Base-by-base conservation (phyloP, 2,329 filamentous ascomycete genomes). In the Neonectria punicea region DNA sequence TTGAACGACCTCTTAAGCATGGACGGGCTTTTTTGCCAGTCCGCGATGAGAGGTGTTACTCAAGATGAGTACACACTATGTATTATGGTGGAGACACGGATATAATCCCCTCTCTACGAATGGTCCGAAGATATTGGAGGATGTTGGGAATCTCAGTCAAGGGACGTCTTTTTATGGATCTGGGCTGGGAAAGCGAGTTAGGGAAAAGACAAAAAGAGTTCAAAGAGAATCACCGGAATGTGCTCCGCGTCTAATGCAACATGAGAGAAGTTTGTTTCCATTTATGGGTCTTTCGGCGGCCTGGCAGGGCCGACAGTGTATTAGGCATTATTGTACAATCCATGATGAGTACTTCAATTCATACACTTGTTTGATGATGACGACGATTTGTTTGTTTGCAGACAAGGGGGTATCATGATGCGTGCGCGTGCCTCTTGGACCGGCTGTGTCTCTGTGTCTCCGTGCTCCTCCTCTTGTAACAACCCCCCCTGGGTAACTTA, bases 281-380 rank as follows among this genome's bases (percentile, higher is more conserved):
- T 66, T 36, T 53, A 57, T 61, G 11, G 50, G 44, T 61, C 55
- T 67, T 61, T 65, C 55, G 64, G 53, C 59, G 65, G 67, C 72
- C 70, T 54, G 46, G 56, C 20, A 63, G 56, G 68, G 63, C 63
- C 70, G 69, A 59, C 63, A 67, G 65, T 70, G 69, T 73, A 75
- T 75, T 75, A 74, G 72, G 73, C 74, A 77, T 78, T 77, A 77
- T 66, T 76, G 68, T 76, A 75, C 69, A 76, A 71, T 71, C 66
- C 67, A 67, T 69, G 60, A 70, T 70, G 65, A 51, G 61, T 69
- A 62, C 65, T 72, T 73, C 57, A 67, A 64, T 73, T 66, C 58
- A 66, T 74, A 66, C 67, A 74, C 66, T 72, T 70, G 55, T 66
- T 71, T 39, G 41, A 73, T 67, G 59, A 70, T 69, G 67, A 71